Evolutionary conservation across 768 basidiomycete genomes (phyloP), one percentile per base, ranked within the genome.

Genomic region (Chalciporus sphaerocephalus): DNA sequence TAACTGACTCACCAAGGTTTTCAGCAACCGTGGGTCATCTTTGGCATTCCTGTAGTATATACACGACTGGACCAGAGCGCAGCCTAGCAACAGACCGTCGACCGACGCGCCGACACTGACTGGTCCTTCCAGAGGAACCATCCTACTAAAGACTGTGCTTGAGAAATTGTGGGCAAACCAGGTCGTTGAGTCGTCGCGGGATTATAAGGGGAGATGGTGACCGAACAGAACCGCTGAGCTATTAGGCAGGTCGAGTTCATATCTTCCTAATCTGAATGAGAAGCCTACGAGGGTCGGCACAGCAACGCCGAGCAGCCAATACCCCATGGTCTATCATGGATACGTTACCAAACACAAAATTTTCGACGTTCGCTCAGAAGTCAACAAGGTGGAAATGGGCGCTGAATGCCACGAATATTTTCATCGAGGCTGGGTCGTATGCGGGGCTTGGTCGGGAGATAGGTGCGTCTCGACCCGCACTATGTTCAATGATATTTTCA

Each of bases 41-140:
- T 40, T 44, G 38, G 51, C 37, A 32, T 53, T 61, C 13, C 48
- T 53, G 59, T 47, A 61, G 45, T 61, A 64, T 37, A 61, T 39
- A 46, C 49, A 58, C 6, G 53, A 56, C 42, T 61, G 60, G 28
- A 64, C 46, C 27, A 64, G 37, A 34, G 40, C 44, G 28, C 61
- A 56, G 41, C 60, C 60, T 2, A 64, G 43, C 44, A 61, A 37
- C 38, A 55, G 25, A 15, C 62, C 56, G 27, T 53, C 51, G 38
- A 59, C 25, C 27, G 64, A 43, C 9, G 51, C 41, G 24, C 59
- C 56, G 22, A 61, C 20, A 25, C 47, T 42, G 16, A 64, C 44
- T 6, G 59, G 60, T 38, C 62, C 60, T 42, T 51, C 58, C 49
- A 61, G 56, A 56, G 53, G 56, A 36, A 18, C 59, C 55, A 55